Evolutionary conservation across 2,329 filamentous ascomycete species (phyloP).

Genomic region (Microascus cirrosus): DNA sequence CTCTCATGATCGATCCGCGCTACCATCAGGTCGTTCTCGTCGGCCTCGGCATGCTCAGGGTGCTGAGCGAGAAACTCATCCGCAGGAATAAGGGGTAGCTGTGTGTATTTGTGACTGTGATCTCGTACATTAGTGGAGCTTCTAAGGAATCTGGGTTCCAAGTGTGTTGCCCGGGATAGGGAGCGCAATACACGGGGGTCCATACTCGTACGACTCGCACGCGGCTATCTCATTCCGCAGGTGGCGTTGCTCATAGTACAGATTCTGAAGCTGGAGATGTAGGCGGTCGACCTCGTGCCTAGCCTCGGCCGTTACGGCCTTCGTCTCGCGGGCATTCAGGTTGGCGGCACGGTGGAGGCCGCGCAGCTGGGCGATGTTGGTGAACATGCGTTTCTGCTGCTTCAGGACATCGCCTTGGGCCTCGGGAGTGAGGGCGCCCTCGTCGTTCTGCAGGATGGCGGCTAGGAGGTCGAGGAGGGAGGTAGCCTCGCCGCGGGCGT

Average conservation of each 20-base stretch:
- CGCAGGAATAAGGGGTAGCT: constrained; percentile 71
- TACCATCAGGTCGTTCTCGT: constrained; percentile 76
- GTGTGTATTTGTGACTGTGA: constrained; percentile 73
- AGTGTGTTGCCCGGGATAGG: background rate
- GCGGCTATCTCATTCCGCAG: constrained; percentile 80
- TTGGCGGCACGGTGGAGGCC: constrained; percentile 75
- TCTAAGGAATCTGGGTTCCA: background rate
- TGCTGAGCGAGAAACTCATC: constrained; percentile 71
- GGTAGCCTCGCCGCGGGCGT: constrained; percentile 62
- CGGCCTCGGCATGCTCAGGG: constrained; percentile 60
- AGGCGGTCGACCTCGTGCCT: constrained; percentile 85
- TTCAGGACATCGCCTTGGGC: constrained; percentile 52
- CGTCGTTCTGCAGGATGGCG: constrained; percentile 27
- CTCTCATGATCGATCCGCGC: constrained; percentile 88
- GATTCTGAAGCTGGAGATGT: constrained; percentile 86
- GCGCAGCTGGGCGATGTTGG: constrained; percentile 69
- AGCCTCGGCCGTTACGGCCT: constrained; percentile 73
- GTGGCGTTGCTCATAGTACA: constrained; percentile 93
- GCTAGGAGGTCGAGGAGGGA: constrained; percentile 46
- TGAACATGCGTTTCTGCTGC: constrained; percentile 69
- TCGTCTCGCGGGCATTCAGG: constrained; percentile 73
- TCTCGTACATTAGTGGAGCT: background rate
- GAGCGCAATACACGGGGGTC: constrained; percentile 11
- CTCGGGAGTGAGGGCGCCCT: constrained; percentile 30
- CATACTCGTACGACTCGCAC: constrained; percentile 85